Percentiles rank a stretch among this genome's conserved stretches.
phyloP scores from a whole-genome alignment of 257 asterid species.

The Solanum etuberosum region DNA sequence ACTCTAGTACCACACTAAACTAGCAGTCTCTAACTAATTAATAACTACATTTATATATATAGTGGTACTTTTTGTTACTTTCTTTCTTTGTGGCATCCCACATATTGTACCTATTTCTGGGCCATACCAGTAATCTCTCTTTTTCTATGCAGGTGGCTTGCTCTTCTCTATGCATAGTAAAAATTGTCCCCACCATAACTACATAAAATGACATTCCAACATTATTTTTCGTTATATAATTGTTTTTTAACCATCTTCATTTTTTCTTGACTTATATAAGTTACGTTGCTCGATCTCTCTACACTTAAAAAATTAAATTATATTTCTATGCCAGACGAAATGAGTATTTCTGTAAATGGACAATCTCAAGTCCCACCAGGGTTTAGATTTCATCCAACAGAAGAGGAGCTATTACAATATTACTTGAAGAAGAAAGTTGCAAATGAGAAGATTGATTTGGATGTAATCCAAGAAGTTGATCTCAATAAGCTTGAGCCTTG shows the following conservation, averaged over 20 bases:
- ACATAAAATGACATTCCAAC: background rate
- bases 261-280: background rate
- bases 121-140: constrained; percentile 3
- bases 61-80: background rate
- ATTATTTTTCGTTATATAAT: background rate
- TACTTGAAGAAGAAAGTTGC: constrained; percentile 77
- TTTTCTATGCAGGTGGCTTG: constrained; percentile 13
- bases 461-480: constrained; percentile 81
- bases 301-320: background rate
- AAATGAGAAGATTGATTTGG: constrained; percentile 63
- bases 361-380: constrained; percentile 89
- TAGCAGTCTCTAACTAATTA: background rate
- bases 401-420: constrained; percentile 81
- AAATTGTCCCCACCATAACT: constrained; percentile 1
- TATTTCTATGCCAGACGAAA: constrained; percentile 8
- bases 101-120: constrained; percentile 2
- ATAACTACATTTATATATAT: background rate
- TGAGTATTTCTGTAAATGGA: constrained; percentile 74
- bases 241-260: background rate
- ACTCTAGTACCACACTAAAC: background rate
- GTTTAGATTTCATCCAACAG: constrained; percentile 89
- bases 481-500: constrained; percentile 94
- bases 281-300: background rate
- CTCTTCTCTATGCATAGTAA: constrained; percentile 7
- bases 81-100: constrained; percentile 5